Conservation (phyloP, 345 rosid genomes). For the Eucalyptus caleyi region DNA sequence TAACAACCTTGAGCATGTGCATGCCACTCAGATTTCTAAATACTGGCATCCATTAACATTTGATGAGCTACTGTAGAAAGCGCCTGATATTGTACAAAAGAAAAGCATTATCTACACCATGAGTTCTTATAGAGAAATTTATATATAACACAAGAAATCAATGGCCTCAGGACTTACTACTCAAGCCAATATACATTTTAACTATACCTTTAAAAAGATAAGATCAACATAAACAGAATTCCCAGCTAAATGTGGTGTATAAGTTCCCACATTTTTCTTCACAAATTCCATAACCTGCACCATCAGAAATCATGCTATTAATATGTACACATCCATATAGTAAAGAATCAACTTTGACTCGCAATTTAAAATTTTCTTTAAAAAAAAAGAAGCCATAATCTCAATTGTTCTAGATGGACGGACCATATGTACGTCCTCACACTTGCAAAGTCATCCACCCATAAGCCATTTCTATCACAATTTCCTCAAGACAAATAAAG, state of each 20-base stretch:
- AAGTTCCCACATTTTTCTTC: conserved; percentile 48
- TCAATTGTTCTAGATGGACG: background rate
- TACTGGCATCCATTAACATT: background rate
- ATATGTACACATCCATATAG: background rate
- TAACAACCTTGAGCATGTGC: background rate
- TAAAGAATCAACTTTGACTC: background rate
- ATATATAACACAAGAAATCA: background rate
- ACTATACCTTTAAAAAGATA: conserved; percentile 59
- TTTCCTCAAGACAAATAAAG: background rate
- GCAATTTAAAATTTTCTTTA: background rate
- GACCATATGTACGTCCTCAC: background rate
- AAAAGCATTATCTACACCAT: background rate
- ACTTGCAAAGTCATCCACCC: background rate
- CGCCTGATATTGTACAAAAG: background rate
- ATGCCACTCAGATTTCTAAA: background rate
- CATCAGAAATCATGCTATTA: background rate
- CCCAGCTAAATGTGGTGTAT: conserved; percentile 64
- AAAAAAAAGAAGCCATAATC: background rate
- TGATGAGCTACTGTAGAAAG: background rate
- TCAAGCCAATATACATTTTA: background rate
- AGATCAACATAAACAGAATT: conserved; percentile 78
- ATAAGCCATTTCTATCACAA: background rate
- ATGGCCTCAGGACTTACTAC: background rate
- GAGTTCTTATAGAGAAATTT: background rate
- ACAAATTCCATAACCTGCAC: conserved; percentile 79